These are phyloP conservation scores for Cryptococcus sp. DNA, from an alignment of 1,284 basidiomycete species.

Conservation along the genomic window DNA sequence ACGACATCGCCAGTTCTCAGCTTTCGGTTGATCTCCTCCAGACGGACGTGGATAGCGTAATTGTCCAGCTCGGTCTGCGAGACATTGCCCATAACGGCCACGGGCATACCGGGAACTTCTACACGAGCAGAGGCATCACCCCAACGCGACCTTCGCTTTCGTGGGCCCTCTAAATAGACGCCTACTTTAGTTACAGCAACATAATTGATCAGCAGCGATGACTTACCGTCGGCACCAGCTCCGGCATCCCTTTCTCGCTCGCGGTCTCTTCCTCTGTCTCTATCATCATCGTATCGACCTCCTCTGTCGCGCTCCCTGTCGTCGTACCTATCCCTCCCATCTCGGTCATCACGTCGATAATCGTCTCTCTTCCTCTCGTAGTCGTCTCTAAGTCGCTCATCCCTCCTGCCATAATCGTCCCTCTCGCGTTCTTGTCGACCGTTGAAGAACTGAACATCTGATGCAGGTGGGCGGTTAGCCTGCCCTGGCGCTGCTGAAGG, in stretches of 20 bases:
- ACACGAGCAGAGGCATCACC: conserved; percentile 76
- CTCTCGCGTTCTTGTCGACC: conserved; percentile 31
- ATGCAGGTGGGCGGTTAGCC: conserved; percentile 37
- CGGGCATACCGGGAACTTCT: conserved; percentile 85
- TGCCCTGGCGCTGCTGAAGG: conserved; percentile 64
- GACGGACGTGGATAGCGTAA: conserved; percentile 87
- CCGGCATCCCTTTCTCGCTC: conserved; percentile 1
- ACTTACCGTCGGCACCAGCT: conserved; percentile 35
- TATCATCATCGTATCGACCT: conserved; percentile 24
- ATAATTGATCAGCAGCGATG: not conserved
- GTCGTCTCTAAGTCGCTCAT: conserved; percentile 17
- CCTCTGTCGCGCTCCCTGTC: conserved; percentile 18
- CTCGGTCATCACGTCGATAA: conserved; percentile 29
- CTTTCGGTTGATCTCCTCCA: conserved; percentile 97
- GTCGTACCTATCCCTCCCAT: conserved; percentile 21
- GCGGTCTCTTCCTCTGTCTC: conserved; percentile 17
- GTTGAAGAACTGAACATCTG: conserved; percentile 49
- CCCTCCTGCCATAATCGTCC: conserved; percentile 17
- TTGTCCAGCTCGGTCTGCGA: conserved; percentile 91
- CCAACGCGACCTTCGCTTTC: conserved; percentile 93
- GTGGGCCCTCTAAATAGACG: conserved; percentile 54
- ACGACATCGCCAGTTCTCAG: conserved; percentile 90
- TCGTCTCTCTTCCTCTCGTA: conserved; percentile 25
- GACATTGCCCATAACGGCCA: conserved; percentile 88
- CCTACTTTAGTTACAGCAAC: not conserved